These are phyloP conservation scores for Dactylis glomerata DNA, from an alignment of 176 grass and related monocot genomes.

Conservation along the genomic window DNA sequence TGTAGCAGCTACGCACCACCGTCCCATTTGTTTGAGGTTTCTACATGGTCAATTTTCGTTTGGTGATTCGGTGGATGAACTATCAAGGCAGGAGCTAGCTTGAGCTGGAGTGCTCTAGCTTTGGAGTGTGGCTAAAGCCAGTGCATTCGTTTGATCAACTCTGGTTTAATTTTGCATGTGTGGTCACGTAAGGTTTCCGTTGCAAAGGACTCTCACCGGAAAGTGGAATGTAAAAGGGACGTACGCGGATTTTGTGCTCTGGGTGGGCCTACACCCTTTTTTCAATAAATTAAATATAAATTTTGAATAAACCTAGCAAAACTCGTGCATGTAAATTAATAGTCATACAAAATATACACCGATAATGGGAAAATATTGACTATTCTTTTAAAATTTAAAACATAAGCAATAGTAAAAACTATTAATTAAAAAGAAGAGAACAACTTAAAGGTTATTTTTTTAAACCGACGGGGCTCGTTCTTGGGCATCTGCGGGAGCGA, in stretches of 20 bases:
- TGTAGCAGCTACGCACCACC: background rate
- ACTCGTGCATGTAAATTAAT: background rate
- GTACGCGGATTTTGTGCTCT: background rate
- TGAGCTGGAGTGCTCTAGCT: conserved; percentile 1
- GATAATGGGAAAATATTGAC: background rate
- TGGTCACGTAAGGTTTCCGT: background rate
- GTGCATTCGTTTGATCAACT: background rate
- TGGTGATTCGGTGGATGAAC: conserved; percentile 15
- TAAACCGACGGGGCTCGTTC: too few species aligned
- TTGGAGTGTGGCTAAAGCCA: conserved; percentile 10
- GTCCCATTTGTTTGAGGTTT: background rate
- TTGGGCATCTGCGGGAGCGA: too few species aligned
- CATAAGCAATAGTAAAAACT: too few species aligned
- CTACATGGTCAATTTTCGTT: conserved; percentile 17
- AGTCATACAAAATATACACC: background rate
- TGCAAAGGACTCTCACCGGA: background rate
- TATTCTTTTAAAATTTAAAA: too few species aligned
- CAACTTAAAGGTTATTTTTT: too few species aligned
- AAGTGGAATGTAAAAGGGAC: background rate
- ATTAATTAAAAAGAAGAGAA: too few species aligned
- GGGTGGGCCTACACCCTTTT: background rate
- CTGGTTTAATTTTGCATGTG: background rate
- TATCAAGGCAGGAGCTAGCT: conserved; percentile 10
- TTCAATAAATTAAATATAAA: background rate
- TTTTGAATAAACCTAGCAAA: background rate